Evolutionary conservation across 1,284 basidiomycete genomes (phyloP).

Genomic region (Inonotus obliquus): DNA sequence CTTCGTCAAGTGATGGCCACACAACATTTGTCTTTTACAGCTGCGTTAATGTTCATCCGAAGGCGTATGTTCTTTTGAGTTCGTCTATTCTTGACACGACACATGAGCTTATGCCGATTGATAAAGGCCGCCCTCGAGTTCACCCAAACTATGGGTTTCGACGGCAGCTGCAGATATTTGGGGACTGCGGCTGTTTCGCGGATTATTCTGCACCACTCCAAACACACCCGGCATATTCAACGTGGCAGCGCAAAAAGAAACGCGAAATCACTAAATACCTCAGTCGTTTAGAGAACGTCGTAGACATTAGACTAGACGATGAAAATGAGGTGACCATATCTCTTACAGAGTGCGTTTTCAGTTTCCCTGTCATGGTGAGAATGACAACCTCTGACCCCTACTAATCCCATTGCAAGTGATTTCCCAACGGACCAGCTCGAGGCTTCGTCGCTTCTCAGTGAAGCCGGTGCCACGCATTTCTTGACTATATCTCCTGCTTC

Average conservation of each 20-base stretch:
- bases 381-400: conserved; percentile 46
- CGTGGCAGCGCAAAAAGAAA: conserved; percentile 50
- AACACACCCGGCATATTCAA: conserved; percentile 40
- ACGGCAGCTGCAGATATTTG: conserved; percentile 52
- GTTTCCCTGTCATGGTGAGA: conserved; percentile 23
- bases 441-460: conserved; percentile 14
- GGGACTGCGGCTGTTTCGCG: conserved; percentile 39
- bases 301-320: conserved; percentile 11
- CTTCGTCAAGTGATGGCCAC: conserved; percentile 48
- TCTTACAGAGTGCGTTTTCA: conserved; percentile 13
- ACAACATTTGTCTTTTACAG: conserved; percentile 35
- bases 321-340: conserved; percentile 1
- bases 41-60: conserved; percentile 45
- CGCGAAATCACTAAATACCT: conserved; percentile 49
- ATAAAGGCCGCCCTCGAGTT: conserved; percentile 45
- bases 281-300: conserved; percentile 43
- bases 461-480: conserved; percentile 17
- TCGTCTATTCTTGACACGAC: conserved; percentile 5
- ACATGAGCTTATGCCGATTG: conserved; percentile 3
- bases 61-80: conserved; percentile 35
- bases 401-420: conserved; percentile 24
- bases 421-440: conserved; percentile 16
- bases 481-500: conserved; percentile 37
- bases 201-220: conserved; percentile 30
- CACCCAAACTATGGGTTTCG: conserved; percentile 64